These are phyloP conservation scores for Saraca asoca DNA, from an alignment of 331 rosid genomes.

Conservation along the genomic window DNA sequence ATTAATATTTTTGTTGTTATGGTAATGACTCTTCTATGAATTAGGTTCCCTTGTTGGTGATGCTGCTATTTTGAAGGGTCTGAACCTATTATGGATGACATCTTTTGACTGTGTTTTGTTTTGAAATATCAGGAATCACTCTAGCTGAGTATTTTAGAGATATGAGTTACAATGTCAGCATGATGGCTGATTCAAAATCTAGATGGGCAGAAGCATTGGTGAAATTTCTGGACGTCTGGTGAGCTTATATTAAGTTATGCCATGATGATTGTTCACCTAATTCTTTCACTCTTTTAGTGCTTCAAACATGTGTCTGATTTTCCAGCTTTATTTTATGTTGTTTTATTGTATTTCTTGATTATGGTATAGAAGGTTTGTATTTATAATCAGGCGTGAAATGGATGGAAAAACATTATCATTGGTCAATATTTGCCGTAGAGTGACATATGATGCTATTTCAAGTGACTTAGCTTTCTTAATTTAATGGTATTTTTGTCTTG, in stretches of 20 bases:
- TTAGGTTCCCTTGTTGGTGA: background rate
- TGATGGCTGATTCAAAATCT: slow-evolving; percentile 99
- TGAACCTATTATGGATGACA: background rate
- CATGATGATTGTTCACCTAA: background rate
- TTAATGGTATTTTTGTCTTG: slow-evolving; percentile 30
- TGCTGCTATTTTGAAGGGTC: slow-evolving; percentile 8
- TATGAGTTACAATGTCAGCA: slow-evolving; percentile 99
- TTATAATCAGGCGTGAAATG: slow-evolving; percentile 12
- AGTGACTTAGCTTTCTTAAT: slow-evolving; percentile 3
- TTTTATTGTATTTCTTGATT: slow-evolving; percentile 12
- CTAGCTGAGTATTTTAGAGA: slow-evolving; percentile 98
- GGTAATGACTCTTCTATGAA: background rate
- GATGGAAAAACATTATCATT: slow-evolving; percentile 18
- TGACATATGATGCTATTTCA: background rate
- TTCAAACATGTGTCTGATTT: slow-evolving; percentile 16
- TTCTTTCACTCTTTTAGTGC: slow-evolving; percentile 5
- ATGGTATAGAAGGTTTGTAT: slow-evolving; percentile 19
- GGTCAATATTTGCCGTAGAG: slow-evolving; percentile 10
- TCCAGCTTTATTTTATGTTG: slow-evolving; percentile 12
- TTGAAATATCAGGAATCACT: slow-evolving; percentile 68
- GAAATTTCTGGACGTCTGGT: slow-evolving; percentile 99
- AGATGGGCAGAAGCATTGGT: slow-evolving; percentile 99
- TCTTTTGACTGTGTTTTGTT: slow-evolving; percentile 23
- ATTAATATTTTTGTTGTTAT: slow-evolving; percentile 2
- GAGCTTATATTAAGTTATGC: slow-evolving; percentile 34